Evolutionary conservation across 2,329 filamentous ascomycete species (phyloP).

Genomic region (Cladophialophora yegresii): DNA sequence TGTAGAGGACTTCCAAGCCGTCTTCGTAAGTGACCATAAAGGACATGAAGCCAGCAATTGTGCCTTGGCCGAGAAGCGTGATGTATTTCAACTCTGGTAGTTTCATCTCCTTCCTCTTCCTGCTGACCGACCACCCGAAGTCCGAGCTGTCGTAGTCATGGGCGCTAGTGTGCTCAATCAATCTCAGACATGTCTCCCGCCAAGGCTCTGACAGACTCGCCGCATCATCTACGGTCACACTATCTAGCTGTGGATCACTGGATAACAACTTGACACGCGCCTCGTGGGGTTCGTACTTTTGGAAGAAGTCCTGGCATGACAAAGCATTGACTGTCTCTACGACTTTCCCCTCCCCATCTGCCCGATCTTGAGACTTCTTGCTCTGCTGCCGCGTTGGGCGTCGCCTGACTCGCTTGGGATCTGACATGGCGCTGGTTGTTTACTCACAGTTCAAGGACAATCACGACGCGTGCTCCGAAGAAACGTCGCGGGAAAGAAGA

Average conservation of each 20-base stretch:
- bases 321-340: constrained; percentile 50
- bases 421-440: neutral
- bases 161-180: constrained; percentile 58
- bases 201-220: neutral
- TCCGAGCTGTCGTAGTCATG: constrained; percentile 55
- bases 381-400: neutral
- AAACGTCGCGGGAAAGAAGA: constrained; percentile 6
- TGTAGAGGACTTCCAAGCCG: constrained; percentile 59
- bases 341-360: constrained; percentile 32
- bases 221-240: neutral
- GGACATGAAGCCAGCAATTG: constrained; percentile 51
- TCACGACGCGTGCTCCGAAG: neutral
- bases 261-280: constrained; percentile 13
- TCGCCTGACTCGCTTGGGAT: constrained; percentile 3
- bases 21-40: constrained; percentile 62
- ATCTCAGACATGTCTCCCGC: constrained; percentile 51
- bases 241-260: constrained; percentile 23
- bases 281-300: constrained; percentile 39
- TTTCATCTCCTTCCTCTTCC: constrained; percentile 61
- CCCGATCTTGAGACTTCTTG: constrained; percentile 4
- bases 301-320: constrained; percentile 44
- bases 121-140: constrained; percentile 56
- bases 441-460: neutral
- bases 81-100: constrained; percentile 62
- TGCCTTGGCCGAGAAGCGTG: constrained; percentile 42